Evolutionary conservation across 768 basidiomycete genomes (phyloP).

Genomic region (Tricholoma furcatifolium): DNA sequence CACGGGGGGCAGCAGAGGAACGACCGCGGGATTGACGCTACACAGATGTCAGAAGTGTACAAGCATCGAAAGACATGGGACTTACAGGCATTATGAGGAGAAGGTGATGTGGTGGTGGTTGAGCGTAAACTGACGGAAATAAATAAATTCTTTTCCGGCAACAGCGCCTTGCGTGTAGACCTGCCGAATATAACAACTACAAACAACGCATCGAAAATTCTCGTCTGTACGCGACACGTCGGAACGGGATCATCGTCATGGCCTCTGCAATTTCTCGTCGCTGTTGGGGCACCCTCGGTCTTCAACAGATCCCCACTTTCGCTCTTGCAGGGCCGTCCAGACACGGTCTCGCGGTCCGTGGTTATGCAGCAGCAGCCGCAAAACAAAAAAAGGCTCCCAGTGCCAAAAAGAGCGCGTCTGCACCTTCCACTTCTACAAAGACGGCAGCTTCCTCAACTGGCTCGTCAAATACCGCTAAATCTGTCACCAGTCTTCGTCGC

Average conservation of each 20-base stretch:
- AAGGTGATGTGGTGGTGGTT: conserved; percentile 27
- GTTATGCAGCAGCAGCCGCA: conserved; percentile 8
- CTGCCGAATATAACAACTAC: conserved; percentile 3
- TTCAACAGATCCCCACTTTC: conserved; percentile 7
- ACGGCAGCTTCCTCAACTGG: neutral
- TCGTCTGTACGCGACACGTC: neutral
- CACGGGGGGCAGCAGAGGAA: conserved; percentile 53
- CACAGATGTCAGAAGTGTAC: neutral
- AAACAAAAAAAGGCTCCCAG: conserved; percentile 16
- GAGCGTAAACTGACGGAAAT: conserved; percentile 18
- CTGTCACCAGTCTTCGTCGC: neutral
- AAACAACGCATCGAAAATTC: conserved; percentile 7
- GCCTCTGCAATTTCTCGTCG: conserved; percentile 18
- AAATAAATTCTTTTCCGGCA: conserved; percentile 20
- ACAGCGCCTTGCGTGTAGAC: neutral
- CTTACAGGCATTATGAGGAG: conserved; percentile 40
- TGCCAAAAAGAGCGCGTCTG: neutral
- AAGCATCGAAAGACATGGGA: neutral
- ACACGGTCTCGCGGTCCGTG: conserved; percentile 3
- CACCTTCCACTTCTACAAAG: neutral
- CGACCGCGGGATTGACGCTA: conserved; percentile 82
- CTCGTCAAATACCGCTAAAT: neutral
- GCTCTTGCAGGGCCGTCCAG: conserved; percentile 10
- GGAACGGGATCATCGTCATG: conserved; percentile 8
- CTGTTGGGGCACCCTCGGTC: conserved; percentile 13